Percentiles rank a stretch among this genome's conserved stretches.
Evolutionary conservation across 2,329 filamentous ascomycete genomes (phyloP).

Genomic region (Sphaerulina vaccinii): DNA sequence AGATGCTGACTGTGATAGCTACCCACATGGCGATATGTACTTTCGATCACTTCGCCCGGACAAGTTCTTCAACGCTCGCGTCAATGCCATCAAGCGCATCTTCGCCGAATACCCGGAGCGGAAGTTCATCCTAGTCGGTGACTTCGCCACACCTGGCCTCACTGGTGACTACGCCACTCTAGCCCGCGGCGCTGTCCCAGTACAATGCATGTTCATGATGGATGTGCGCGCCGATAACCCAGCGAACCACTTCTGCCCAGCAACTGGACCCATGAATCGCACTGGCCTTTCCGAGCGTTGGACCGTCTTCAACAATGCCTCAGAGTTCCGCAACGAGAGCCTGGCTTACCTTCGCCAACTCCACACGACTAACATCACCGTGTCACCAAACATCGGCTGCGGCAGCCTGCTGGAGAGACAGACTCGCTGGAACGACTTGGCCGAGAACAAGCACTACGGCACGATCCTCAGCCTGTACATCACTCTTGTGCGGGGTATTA

Average conservation of each 20-base stretch:
- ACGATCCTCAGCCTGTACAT: background rate
- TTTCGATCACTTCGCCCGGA: slow-evolving; percentile 26
- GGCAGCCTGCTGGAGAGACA: background rate
- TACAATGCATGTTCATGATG: slow-evolving; percentile 31
- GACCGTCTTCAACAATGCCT: slow-evolving; percentile 4
- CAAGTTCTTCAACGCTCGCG: slow-evolving; percentile 17
- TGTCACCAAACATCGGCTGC: background rate
- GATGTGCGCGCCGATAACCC: slow-evolving; percentile 26
- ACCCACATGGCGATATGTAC: slow-evolving; percentile 28
- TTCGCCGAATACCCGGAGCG: slow-evolving; percentile 28
- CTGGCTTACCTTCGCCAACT: slow-evolving; percentile 1
- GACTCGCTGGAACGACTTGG: background rate
- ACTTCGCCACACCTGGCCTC: slow-evolving; percentile 26
- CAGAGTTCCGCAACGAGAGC: slow-evolving; percentile 1
- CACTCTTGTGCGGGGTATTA: background rate
- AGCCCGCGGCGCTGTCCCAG: slow-evolving; percentile 19
- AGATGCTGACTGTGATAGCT: too few species aligned
- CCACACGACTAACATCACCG: background rate
- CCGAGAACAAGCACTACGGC: background rate
- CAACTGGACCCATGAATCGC: background rate
- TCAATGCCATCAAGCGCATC: slow-evolving; percentile 19
- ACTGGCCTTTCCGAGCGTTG: slow-evolving; percentile 1
- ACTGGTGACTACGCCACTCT: slow-evolving; percentile 22
- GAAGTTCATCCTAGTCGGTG: slow-evolving; percentile 29
- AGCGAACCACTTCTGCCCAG: slow-evolving; percentile 22